Percentiles rank a stretch among this genome's conserved stretches.
phyloP scores from a whole-genome alignment of 768 basidiomycete species.

The Auricularia sp. region DNA sequence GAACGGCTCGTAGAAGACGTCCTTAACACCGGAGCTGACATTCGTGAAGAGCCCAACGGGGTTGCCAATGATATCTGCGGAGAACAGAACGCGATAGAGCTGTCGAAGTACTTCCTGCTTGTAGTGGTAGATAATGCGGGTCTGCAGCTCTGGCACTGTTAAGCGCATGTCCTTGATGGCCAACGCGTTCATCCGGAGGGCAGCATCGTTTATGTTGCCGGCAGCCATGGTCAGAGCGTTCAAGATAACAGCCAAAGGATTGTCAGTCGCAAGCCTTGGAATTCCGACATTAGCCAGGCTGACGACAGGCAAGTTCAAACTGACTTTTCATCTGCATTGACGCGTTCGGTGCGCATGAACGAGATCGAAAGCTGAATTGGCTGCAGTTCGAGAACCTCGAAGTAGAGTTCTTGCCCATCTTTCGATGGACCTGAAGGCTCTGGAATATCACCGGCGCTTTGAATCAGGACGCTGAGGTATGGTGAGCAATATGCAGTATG shows the following conservation, averaged over 20 bases:
- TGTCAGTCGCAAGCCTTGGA: conserved; percentile 37
- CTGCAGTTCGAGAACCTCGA: conserved; percentile 90
- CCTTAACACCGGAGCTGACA: conserved; percentile 93
- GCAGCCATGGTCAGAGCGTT: conserved; percentile 95
- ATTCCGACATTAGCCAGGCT: not conserved
- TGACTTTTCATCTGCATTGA: conserved; percentile 90
- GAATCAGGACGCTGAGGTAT: conserved; percentile 51
- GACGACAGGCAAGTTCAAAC: conserved; percentile 15
- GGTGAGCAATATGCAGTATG: not conserved
- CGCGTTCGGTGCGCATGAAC: conserved; percentile 93
- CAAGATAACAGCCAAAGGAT: conserved; percentile 85
- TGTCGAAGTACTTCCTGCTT: conserved; percentile 88
- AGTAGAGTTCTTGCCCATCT: conserved; percentile 76
- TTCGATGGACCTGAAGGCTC: conserved; percentile 58
- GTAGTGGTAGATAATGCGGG: conserved; percentile 83
- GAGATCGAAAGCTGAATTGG: conserved; percentile 88
- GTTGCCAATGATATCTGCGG: conserved; percentile 92
- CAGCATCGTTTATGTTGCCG: conserved; percentile 94
- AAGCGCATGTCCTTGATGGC: conserved; percentile 91
- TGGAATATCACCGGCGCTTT: conserved; percentile 53
- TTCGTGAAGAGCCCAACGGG: conserved; percentile 97
- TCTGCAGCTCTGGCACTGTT: conserved; percentile 73
- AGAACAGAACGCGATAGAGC: conserved; percentile 93
- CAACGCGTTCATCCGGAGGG: conserved; percentile 87
- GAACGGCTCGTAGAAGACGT: conserved; percentile 98